Conservation (phyloP, 441 rosid species). For the Pelargonium exstipulatum region DNA sequence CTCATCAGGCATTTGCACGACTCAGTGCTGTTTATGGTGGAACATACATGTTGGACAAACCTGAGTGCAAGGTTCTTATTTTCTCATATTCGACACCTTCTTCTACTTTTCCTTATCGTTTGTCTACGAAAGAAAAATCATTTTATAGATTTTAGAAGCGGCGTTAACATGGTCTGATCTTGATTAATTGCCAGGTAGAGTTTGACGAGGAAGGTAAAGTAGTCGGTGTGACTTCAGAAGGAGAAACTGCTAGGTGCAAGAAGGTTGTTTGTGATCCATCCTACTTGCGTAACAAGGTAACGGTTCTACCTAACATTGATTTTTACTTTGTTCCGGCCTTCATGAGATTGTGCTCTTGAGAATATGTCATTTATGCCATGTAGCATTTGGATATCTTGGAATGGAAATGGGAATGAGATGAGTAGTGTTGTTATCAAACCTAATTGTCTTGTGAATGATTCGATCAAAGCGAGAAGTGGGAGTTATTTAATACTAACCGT, state of each 20-base stretch:
- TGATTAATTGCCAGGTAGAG: slow-evolving; percentile 42
- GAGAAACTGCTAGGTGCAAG: slow-evolving; percentile 69
- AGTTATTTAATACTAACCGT: too few species aligned
- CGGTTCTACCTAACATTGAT: neutral
- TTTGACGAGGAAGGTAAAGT: slow-evolving; percentile 54
- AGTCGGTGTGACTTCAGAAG: slow-evolving; percentile 58
- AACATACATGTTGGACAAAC: slow-evolving; percentile 72
- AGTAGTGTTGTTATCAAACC: too few species aligned
- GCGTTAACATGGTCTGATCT: neutral
- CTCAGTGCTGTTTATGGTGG: slow-evolving; percentile 73
- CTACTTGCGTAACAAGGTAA: slow-evolving; percentile 55
- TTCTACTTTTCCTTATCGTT: neutral
- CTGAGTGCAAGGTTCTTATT: slow-evolving; percentile 53
- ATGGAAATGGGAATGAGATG: too few species aligned
- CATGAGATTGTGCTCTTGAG: neutral
- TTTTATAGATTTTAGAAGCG: neutral
- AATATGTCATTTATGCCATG: neutral
- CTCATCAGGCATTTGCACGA: slow-evolving; percentile 62
- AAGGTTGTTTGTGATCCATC: slow-evolving; percentile 70
- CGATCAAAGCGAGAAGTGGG: too few species aligned
- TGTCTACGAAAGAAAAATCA: neutral
- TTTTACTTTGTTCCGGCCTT: neutral
- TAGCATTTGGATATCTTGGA: too few species aligned
- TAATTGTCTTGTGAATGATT: too few species aligned
- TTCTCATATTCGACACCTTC: neutral